A percentile compares a stretch with the other conserved stretches of the same genome.
These are phyloP conservation scores for Fragilaria radians DNA, from an alignment of 108 stramenopile species.

Conservation along the genomic window DNA sequence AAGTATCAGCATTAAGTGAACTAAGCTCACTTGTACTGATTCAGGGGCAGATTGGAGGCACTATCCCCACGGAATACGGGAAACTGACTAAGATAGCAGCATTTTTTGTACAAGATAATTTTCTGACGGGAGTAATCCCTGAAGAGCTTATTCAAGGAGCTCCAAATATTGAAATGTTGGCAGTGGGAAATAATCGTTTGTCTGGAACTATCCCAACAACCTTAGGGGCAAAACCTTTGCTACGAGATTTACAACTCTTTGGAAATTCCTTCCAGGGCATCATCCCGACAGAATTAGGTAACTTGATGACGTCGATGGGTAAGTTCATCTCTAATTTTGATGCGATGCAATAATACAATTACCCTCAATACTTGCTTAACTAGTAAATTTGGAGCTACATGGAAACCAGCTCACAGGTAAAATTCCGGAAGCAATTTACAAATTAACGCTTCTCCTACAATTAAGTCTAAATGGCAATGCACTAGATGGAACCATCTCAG, in stretches of 20 bases:
- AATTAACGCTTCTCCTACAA: neutral
- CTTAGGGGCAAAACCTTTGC: neutral
- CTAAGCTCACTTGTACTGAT: constrained; percentile 2
- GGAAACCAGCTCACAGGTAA: neutral
- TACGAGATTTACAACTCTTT: neutral
- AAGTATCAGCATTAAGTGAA: neutral
- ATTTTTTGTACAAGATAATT: constrained; percentile 11
- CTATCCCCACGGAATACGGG: constrained; percentile 18
- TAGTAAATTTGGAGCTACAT: neutral
- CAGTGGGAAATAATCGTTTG: too few relatives aligned
- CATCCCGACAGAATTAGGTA: neutral
- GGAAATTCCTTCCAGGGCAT: neutral
- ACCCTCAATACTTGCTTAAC: too few relatives aligned
- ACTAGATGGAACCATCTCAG: neutral
- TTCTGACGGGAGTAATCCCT: neutral
- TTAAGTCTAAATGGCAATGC: neutral
- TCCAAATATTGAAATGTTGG: too few relatives aligned
- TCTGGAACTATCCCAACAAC: neutral
- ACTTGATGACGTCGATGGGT: constrained; percentile 1
- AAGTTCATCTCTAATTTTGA: too few relatives aligned
- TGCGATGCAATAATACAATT: too few relatives aligned
- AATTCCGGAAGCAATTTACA: neutral
- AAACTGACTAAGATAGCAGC: constrained; percentile 17
- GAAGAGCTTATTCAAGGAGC: neutral
- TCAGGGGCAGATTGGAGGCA: constrained; percentile 12